These are phyloP conservation scores for Lactarius evosmus DNA, from an alignment of 768 basidiomycete genomes.

Conservation along the genomic window DNA sequence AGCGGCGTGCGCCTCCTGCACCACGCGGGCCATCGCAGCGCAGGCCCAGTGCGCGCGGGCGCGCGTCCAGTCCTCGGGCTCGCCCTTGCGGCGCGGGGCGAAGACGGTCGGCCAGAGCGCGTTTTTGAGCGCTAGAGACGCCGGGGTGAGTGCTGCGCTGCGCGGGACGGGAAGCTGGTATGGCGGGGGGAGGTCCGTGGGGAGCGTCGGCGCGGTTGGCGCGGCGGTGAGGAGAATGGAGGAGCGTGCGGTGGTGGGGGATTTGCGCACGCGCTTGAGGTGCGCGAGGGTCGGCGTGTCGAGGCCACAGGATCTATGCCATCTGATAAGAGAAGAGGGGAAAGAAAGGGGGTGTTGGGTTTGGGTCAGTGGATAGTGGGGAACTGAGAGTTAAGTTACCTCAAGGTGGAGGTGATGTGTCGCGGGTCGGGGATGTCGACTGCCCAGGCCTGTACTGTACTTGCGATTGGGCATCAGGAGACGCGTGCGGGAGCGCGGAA, in stretches of 20 bases:
- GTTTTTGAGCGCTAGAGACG: slow-evolving; percentile 63
- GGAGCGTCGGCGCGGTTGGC: slow-evolving; percentile 46
- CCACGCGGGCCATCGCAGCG: slow-evolving; percentile 55
- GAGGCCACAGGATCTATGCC: slow-evolving; percentile 61
- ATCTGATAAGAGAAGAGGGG: slow-evolving; percentile 44
- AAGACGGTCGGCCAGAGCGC: slow-evolving; percentile 85
- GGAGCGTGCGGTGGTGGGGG: slow-evolving; percentile 35
- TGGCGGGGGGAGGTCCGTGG: slow-evolving; percentile 41
- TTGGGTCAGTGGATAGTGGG: background rate
- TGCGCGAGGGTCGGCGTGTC: slow-evolving; percentile 64
- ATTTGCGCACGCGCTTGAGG: slow-evolving; percentile 72
- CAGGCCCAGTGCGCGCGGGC: slow-evolving; percentile 72
- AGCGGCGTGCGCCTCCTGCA: slow-evolving; percentile 49
- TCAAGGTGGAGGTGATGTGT: slow-evolving; percentile 58
- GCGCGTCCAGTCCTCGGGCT: slow-evolving; percentile 62
- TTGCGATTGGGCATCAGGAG: slow-evolving; percentile 11
- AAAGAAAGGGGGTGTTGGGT: background rate
- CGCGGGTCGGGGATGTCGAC: slow-evolving; percentile 66
- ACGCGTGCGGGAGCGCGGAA: slow-evolving; percentile 4
- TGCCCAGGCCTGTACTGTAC: slow-evolving; percentile 68
- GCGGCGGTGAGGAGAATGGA: slow-evolving; percentile 55
- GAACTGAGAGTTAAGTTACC: slow-evolving; percentile 41
- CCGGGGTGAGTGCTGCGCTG: slow-evolving; percentile 61
- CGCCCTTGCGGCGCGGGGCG: slow-evolving; percentile 64
- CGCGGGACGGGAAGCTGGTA: slow-evolving; percentile 62